Evolutionary conservation across 257 asterid species (phyloP).

Genomic region (Nyctanthes arbortristis): DNA sequence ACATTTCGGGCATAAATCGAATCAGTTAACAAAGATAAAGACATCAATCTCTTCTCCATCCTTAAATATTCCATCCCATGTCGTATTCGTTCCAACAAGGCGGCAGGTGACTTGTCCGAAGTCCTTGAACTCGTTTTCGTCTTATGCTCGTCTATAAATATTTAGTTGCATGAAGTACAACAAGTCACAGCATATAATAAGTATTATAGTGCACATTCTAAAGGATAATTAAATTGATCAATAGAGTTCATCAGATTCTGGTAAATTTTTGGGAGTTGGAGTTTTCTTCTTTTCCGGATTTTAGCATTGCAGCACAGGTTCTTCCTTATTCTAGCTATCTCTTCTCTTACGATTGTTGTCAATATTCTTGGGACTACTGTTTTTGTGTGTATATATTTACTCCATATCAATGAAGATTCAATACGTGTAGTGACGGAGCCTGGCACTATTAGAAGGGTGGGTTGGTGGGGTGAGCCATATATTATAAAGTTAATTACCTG

Average conservation of each 20-base stretch:
- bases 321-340: background rate
- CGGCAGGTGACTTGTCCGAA: constrained; percentile 23
- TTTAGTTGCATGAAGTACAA: background rate
- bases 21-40: constrained; percentile 22
- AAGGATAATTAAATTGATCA: background rate
- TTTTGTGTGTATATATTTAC: no score
- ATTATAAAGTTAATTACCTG: no score
- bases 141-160: constrained; percentile 7
- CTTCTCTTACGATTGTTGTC: background rate
- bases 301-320: background rate
- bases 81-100: constrained; percentile 27
- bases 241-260: background rate
- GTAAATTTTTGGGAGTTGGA: background rate
- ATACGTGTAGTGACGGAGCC: no score
- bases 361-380: no score
- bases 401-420: no score
- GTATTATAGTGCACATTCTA: background rate
- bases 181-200: background rate
- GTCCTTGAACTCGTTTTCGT: constrained; percentile 5
- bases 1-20: constrained; percentile 32
- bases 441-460: no score
- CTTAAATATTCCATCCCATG: constrained; percentile 16
- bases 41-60: constrained; percentile 22
- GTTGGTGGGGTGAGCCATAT: no score
- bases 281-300: background rate